Base-by-base conservation (phyloP, 2,329 filamentous ascomycete genomes). In the Trichoderma koningii region DNA sequence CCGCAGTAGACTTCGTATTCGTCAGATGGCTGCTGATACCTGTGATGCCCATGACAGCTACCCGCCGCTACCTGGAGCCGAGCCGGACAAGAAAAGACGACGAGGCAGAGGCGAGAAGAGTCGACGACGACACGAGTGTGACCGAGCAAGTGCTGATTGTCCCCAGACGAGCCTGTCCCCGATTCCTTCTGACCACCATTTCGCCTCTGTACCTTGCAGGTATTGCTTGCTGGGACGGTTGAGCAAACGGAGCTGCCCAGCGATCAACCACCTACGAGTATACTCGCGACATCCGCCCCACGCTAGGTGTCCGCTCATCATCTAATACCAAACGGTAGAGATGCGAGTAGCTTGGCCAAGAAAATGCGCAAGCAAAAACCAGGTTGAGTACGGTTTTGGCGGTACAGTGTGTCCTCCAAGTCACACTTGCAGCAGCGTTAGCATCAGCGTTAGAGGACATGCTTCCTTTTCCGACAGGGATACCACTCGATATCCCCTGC, bases 1-100 rank as follows among this genome's bases (percentile, higher is more conserved):
- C 64, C 64, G 64, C 64, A 65, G 64, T 61, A 65, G 64, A 65
- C 64, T 65, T 65, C 64, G 64, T 65, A 65, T 65, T 65, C 64
- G 56, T 61, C 64, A 65, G 56, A 50, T 51, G 44, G 64, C 56
- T 26, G 26, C 55, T 50, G 30, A 48, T 62, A 55, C 64, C 57
- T 55, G 55, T 55, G 48, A 55, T 55, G 52, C 63, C 48, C 26
- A 53, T 23, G 30, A 60, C 48, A 12, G 19, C 47, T 65, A 60
- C 63, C 47, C 44, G 45, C 53, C 7, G 19, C 55, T 60, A 55
- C 63, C 15, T 59, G 23, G 34, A 30, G 42, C 45, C 34, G 34
- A 47, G 26, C 21, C 34, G 2, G 34, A 23, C 47, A 21, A 19
- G 12, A 4, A 34, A n/a, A 17, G 38, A 7, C 47, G 12, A 50